These are phyloP conservation scores for Fusarium mangiferae DNA, from an alignment of 2,329 filamentous ascomycete species.

Conservation along the genomic window DNA sequence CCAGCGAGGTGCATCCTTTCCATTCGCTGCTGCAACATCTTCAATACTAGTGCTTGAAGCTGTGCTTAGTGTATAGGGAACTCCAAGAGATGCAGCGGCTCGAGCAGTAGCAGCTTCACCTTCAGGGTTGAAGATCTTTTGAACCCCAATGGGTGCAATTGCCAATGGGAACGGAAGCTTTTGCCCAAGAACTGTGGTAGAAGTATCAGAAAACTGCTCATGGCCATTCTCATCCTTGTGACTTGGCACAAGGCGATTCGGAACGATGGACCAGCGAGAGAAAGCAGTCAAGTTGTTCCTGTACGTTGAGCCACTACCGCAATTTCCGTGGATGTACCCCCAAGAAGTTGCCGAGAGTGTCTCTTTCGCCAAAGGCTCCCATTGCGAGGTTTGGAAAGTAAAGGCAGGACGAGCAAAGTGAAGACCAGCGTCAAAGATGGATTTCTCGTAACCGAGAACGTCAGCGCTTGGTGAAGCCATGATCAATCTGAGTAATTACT, in stretches of 20 bases:
- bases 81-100: slow-evolving; percentile 1
- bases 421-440: slow-evolving; percentile 8
- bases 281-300: slow-evolving; percentile 20
- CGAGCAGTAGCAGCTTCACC: slow-evolving; percentile 5
- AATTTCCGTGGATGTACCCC: slow-evolving; percentile 30
- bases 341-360: slow-evolving; percentile 25
- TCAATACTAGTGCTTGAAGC: slow-evolving; percentile 29
- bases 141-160: slow-evolving; percentile 16
- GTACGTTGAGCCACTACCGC: slow-evolving; percentile 19
- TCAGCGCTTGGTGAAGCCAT: slow-evolving; percentile 4
- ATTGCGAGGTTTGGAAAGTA: slow-evolving; percentile 5
- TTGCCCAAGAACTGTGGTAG: slow-evolving; percentile 12
- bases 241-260: slow-evolving; percentile 13
- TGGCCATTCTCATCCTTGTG: slow-evolving; percentile 10
- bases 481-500: neutral
- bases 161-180: slow-evolving; percentile 19
- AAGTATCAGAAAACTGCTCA: slow-evolving; percentile 20
- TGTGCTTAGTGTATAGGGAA: slow-evolving; percentile 14
- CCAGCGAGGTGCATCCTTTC: slow-evolving; percentile 1
- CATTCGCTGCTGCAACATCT: slow-evolving; percentile 20
- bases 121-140: slow-evolving; percentile 28
- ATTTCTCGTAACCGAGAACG: slow-evolving; percentile 16
- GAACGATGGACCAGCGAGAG: slow-evolving; percentile 6
- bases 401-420: slow-evolving; percentile 12
- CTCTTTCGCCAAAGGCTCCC: slow-evolving; percentile 21